phyloP scores from a whole-genome alignment of 805 yeast genomes.

The Sugiyamaella mastotermitis region DNA sequence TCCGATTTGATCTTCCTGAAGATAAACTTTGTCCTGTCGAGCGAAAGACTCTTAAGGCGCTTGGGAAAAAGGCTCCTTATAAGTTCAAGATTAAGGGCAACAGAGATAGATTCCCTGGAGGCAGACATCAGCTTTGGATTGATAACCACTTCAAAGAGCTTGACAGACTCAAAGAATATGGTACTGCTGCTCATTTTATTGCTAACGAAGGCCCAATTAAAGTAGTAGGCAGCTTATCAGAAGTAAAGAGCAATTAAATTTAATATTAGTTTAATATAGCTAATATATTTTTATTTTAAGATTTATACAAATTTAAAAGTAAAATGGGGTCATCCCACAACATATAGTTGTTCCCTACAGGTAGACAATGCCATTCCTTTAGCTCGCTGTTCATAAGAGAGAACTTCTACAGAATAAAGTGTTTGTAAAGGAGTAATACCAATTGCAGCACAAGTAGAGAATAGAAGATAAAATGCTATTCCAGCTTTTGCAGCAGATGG shows the following conservation, averaged over 20 bases:
- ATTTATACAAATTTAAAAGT: too few species aligned
- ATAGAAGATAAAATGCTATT: conserved; percentile 13
- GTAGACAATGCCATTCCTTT: conserved; percentile 23
- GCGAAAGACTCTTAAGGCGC: conserved; percentile 6
- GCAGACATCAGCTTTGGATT: conserved; percentile 6
- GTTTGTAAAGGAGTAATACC: conserved; percentile 34
- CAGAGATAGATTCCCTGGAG: conserved; percentile 5
- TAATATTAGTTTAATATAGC: too few species aligned
- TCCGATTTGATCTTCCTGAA: conserved; percentile 3
- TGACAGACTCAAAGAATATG: conserved; percentile 5
- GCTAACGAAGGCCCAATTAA: conserved; percentile 7
- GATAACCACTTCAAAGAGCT: conserved; percentile 3
- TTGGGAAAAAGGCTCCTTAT: conserved; percentile 7
- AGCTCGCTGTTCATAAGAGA: conserved; percentile 27
- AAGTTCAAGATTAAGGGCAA: conserved; percentile 6
- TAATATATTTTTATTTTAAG: too few species aligned
- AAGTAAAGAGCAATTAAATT: too few species aligned
- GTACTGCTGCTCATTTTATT: conserved; percentile 5
- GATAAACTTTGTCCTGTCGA: conserved; percentile 6
- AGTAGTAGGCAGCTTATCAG: too few species aligned
- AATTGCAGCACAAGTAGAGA: conserved; percentile 13
- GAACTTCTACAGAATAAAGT: conserved; percentile 27
- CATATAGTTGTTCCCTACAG: too few species aligned
- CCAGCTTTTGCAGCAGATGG: conserved; percentile 21
- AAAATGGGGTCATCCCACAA: too few species aligned